Percentiles rank a stretch among this genome's conserved stretches.
These are phyloP conservation scores for Arthonia radiata DNA, from an alignment of 495 filamentous ascomycete species.

Conservation along the genomic window DNA sequence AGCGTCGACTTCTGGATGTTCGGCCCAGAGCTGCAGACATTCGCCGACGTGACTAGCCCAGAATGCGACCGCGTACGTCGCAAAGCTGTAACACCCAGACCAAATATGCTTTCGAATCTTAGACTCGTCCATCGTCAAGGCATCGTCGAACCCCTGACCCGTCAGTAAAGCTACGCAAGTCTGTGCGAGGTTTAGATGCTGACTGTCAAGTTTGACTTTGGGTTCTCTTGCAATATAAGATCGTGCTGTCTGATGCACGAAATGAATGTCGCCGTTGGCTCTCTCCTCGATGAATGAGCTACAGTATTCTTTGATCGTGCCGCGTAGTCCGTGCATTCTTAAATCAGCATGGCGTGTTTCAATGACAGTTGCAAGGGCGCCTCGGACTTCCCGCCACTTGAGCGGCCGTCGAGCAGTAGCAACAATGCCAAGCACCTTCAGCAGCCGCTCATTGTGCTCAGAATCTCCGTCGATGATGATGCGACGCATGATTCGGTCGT, in stretches of 20 bases:
- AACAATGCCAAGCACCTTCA: slow-evolving; percentile 19
- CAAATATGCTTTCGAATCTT: background rate
- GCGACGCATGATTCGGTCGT: slow-evolving; percentile 15
- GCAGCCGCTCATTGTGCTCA: slow-evolving; percentile 11
- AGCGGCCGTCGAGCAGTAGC: slow-evolving; percentile 19
- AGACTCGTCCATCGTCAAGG: background rate
- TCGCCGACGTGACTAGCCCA: slow-evolving; percentile 4
- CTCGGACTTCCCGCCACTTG: slow-evolving; percentile 22
- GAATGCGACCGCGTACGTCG: slow-evolving; percentile 3
- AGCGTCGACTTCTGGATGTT: too few relatives aligned
- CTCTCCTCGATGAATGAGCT: slow-evolving; percentile 2
- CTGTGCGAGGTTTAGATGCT: slow-evolving; percentile 3
- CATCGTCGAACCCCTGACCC: background rate
- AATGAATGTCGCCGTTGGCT: background rate
- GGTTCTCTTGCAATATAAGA: slow-evolving; percentile 2
- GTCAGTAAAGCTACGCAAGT: slow-evolving; percentile 3
- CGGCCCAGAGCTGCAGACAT: too few relatives aligned
- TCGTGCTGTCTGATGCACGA: slow-evolving; percentile 4
- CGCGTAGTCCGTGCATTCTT: too few relatives aligned
- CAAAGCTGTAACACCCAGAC: slow-evolving; percentile 2
- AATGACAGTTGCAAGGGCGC: too few relatives aligned
- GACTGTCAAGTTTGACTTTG: background rate
- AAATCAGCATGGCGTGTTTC: too few relatives aligned
- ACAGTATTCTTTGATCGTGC: slow-evolving; percentile 5
- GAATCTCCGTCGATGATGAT: slow-evolving; percentile 7